Conservation (phyloP, 1,284 basidiomycete genomes). For the Austroboletus olivaceoglutinosus region DNA sequence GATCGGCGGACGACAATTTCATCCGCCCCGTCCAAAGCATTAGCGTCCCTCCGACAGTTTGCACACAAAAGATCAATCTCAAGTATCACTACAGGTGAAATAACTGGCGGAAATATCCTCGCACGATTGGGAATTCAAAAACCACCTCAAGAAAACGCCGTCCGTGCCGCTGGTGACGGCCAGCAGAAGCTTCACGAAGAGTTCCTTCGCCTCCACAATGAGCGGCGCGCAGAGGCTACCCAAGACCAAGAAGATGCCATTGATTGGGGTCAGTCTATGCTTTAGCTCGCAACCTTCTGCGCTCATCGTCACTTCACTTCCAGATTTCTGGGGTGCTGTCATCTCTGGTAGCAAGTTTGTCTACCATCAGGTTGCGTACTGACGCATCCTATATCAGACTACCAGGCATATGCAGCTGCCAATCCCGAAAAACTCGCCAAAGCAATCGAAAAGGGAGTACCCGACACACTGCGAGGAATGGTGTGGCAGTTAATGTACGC, state of each 20-base stretch:
- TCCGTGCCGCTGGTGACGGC: constrained; percentile 57
- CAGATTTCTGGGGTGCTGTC: constrained; percentile 96
- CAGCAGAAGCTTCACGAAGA: constrained; percentile 68
- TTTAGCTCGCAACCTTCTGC: neutral
- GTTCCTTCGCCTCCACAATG: constrained; percentile 59
- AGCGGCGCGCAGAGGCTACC: constrained; percentile 43
- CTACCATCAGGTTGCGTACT: constrained; percentile 1
- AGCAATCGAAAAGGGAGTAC: constrained; percentile 93
- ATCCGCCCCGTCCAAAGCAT: constrained; percentile 21
- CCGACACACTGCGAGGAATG: constrained; percentile 84
- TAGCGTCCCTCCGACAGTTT: constrained; percentile 29
- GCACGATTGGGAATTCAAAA: constrained; percentile 50
- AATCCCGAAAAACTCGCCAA: constrained; percentile 77
- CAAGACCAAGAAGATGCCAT: constrained; percentile 43
- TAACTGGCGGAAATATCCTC: constrained; percentile 30
- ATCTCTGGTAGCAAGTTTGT: constrained; percentile 63
- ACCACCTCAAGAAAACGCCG: constrained; percentile 35
- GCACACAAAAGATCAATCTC: constrained; percentile 64
- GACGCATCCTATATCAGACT: constrained; percentile 51
- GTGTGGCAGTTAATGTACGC: constrained; percentile 96
- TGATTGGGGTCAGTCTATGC: constrained; percentile 67
- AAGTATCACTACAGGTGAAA: constrained; percentile 55
- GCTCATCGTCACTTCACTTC: constrained; percentile 10
- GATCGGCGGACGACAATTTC: constrained; percentile 32
- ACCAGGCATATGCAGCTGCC: constrained; percentile 78